Evolutionary conservation across 768 basidiomycete genomes (phyloP), one percentile per base, ranked within the genome.

Genomic region (Pilatotrama ljubarskyi): DNA sequence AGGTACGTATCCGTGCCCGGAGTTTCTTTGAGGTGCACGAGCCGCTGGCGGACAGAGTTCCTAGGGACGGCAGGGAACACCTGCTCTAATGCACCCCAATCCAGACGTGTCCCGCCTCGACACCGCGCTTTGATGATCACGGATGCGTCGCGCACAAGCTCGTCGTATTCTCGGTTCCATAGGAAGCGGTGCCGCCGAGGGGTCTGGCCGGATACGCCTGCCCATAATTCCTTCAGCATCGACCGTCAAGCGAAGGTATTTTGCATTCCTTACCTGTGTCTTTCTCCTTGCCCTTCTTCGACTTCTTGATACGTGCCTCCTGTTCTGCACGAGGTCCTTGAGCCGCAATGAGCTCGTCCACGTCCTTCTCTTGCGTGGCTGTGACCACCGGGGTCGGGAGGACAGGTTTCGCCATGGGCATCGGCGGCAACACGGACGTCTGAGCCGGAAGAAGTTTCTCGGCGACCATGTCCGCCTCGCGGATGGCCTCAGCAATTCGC

Each of bases 81-180:
- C 68, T 91, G 87, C 58, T 85, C 84, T 51, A 93, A 79, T 8
- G 88, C 88, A 15, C 77, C 80, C 79, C 88, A 88, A 64, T 91
- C 87, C 51, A 90, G 77, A 57, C 84, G 81, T 35, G 82, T 75
- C 15, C 78, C 71, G 58, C 76, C 70, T 38, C 90, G 82, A 68
- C 88, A 90, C 15, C 95, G 88, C 36, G 88, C 88, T 65, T 84
- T 83, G 58, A 98, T 84, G 63, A 98, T 87, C 11, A 84, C 88
- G 46, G 85, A 87, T 0, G 88, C 88, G 68, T 98, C 96, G 54
- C 89, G 84, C 24, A 89, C 87, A 38, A 95, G 81, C 61, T 98
- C 96, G 56, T 98, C 94, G 56, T 87, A 93, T 50, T 95, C 91
- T 40, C 81, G 74, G 55, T 83, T 91, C 94, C 93, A 98, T 48